Evolutionary conservation across 2,329 filamentous ascomycete species (phyloP), one percentile per base, ranked within the genome.

Genomic region (Nannizziopsis barbatae): DNA sequence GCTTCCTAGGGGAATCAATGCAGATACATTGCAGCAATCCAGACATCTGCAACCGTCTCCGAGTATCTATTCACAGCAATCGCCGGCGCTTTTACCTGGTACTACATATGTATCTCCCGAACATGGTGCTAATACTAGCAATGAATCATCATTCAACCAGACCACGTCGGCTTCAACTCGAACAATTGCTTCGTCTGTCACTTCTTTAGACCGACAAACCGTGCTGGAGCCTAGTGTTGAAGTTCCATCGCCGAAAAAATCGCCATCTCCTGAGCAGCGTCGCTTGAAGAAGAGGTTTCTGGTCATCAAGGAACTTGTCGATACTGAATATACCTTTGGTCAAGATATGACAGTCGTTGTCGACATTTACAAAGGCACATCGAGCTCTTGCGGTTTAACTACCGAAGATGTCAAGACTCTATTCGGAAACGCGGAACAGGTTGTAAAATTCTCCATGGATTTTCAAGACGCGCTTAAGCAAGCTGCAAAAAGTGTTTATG

Each of bases 271-370:
- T 1, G 65, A 64, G 41, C 64, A 69, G 50, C 60, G 61, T 14
- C 80, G 84, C n/a, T 71, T 96, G 7, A 78, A 79, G 43, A 84
- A 90, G 62, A 83, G 92, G 15, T 80, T 83, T 47, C 80, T 93
- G 62, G 80, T 93, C 42, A 83, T 96, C 58, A 89, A 90, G 61
- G 92, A 98, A 65, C 72, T 98, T 33, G 77, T 95, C 40, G 88
- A 95, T 59, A 98, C 92, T 0, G 92, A 98, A 63, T 81, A 87
- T 42, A 81, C 83, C 5, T 96, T 94, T 65, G 81, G 93, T 49
- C 80, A 87, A 54, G 92, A 98, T 63, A 90, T 98, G 86, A 95
- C 89, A 63, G 90, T 98, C 46, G 84, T 95, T 2, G 87, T 94
- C 60, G 89, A 96, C 61, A 96, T 98, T 47, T 98, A 96, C 73